Evolutionary conservation across 169 alveolate genomes (phyloP).

Genomic region (Neospora caninum): DNA sequence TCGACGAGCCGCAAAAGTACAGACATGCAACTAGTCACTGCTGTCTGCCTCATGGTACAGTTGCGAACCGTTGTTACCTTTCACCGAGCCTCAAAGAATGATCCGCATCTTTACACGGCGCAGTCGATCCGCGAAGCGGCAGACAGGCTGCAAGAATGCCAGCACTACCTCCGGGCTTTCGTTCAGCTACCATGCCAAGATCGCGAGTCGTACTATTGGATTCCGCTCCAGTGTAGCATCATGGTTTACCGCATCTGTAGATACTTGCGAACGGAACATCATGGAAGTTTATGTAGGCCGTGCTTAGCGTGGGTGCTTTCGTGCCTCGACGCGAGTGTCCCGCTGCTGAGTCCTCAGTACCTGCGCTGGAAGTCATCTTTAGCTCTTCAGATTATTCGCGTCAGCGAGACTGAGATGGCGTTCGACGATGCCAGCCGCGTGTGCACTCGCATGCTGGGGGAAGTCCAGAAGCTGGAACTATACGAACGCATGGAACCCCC

Average conservation of each 20-base stretch:
- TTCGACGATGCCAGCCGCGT: conserved; percentile 13
- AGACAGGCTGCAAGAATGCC: not conserved
- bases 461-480: not conserved
- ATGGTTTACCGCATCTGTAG: not conserved
- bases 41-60: conserved; percentile 14
- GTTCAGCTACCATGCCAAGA: not conserved
- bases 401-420: not conserved
- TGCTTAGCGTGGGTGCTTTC: not conserved
- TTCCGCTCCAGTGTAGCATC: not conserved
- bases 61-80: not conserved
- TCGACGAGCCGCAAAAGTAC: not conserved
- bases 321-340: not conserved
- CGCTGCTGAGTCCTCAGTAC: not conserved
- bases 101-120: not conserved
- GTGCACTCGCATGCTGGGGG: not conserved
- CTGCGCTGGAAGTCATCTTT: not conserved
- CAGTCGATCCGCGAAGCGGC: not conserved
- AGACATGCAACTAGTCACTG: not conserved
- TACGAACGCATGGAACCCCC: conserved; percentile 29
- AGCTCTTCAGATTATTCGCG: conserved; percentile 14
- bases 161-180: conserved; percentile 1
- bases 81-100: not conserved
- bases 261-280: not conserved
- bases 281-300: not conserved
- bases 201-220: not conserved